Base-by-base conservation (phyloP, 148 eudicot species). In the Persicaria maculosa region DNA sequence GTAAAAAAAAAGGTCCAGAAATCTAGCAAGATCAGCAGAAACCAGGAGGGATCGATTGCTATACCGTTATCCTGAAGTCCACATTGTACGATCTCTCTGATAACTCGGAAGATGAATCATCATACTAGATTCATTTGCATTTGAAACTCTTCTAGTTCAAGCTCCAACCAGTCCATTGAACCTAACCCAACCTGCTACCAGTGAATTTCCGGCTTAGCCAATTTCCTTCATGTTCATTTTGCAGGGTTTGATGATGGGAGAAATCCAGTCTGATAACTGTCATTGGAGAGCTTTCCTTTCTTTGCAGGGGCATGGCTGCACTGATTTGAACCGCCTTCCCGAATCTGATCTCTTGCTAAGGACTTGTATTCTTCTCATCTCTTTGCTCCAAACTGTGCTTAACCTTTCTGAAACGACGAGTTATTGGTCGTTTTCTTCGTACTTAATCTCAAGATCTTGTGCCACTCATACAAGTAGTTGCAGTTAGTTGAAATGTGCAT, bases 181-280 rank as follows among this genome's bases (percentile, higher is more conserved):
- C 58, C 19, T 31, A 31, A 31, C 40, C 40, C 40, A 31, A 31
- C 40, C 1, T 31, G 40, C 40, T 31, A 31, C 40, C 40, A 31
- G 1, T 31, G 3, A 31, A 2, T 31, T 31, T 31, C 40, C 40
- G 40, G 40, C 1, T 1, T 31, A 31, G 40, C 40, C 40, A 31
- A 31, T 2, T 31, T 52, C n/a, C 57, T 52, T 52, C 55, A 9
- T 10, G 57, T 52, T 52, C n/a, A 52, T 10, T 52, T 52, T 31
- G 2, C 14, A 9, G 81, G 75, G 58, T 68, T 75, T 47, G 73
- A 62, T 55, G 43, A 11, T 1, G 71, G 55, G 64, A 54, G 71
- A 17, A 75, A 19, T 68, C 72, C 40, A 31, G 40, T 31, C 40
- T 31, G 40, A 31, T 31, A 31, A 31, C 3, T 31, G 40, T 31